Conservation (phyloP, 495 filamentous ascomycete genomes). For the Podospora pseudocomata region DNA sequence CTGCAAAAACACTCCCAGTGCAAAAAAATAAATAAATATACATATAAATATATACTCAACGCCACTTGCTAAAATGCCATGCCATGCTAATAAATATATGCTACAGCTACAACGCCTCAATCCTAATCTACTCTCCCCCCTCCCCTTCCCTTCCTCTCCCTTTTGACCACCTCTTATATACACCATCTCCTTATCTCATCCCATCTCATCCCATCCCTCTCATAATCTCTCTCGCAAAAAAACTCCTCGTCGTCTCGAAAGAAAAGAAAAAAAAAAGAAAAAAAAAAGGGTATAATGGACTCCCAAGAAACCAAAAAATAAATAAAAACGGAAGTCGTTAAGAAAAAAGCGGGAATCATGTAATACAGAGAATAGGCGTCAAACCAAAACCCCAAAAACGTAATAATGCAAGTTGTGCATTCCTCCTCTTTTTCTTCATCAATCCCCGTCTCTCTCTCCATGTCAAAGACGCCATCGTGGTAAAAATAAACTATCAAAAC, state of each 20-base stretch:
- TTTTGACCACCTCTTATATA: neutral
- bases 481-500: neutral
- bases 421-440: neutral
- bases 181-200: too few species aligned
- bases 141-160: neutral
- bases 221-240: neutral
- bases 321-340: neutral
- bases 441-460: neutral
- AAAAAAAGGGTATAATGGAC: neutral
- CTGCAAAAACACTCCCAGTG: too few species aligned
- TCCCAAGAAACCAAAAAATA: neutral
- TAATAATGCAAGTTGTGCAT: neutral
- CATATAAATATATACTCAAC: neutral
- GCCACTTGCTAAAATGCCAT: neutral
- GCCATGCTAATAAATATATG: neutral
- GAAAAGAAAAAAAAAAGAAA: neutral
- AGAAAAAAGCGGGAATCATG: neutral
- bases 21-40: neutral
- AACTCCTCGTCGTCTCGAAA: too few species aligned
- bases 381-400: neutral
- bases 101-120: neutral
- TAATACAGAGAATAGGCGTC: neutral
- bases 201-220: neutral
- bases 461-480: neutral
- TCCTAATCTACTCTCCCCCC: neutral